A percentile compares a stretch with the other conserved stretches of the same genome.
Evolutionary conservation across 441 rosid genomes (phyloP).

Genomic region (Pelargonium fulgidum): DNA sequence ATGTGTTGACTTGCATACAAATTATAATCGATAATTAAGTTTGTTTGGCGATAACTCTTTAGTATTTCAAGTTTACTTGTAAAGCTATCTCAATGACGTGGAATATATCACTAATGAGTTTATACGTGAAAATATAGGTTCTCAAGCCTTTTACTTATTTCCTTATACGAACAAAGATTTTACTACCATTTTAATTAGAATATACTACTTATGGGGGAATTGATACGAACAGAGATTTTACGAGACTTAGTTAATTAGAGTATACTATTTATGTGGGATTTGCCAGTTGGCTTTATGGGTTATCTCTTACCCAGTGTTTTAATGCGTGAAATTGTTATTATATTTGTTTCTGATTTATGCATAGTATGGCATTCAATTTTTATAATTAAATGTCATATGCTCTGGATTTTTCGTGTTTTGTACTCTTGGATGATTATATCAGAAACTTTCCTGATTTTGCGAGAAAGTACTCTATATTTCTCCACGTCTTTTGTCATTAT

Average conservation of each 20-base stretch:
- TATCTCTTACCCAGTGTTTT: not conserved
- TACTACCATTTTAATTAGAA: not conserved
- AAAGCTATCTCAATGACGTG: not conserved
- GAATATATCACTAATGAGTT: not conserved
- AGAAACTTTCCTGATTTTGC: not conserved
- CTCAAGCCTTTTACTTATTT: not conserved
- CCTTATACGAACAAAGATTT: not conserved
- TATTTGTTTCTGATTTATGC: not conserved
- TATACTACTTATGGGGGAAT: not conserved
- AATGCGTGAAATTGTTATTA: not conserved
- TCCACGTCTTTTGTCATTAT: not conserved
- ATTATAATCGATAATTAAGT: constrained; percentile 3
- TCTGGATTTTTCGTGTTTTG: not conserved
- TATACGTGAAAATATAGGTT: not conserved
- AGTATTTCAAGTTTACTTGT: not conserved
- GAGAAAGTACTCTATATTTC: not conserved
- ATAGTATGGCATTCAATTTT: not conserved
- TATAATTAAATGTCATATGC: not conserved
- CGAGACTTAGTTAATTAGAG: too few species aligned
- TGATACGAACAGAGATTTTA: not conserved
- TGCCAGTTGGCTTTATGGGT: not conserved
- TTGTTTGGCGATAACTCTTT: not conserved
- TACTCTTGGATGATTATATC: not conserved
- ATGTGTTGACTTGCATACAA: not conserved
- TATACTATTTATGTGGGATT: not conserved